Evolutionary conservation across 2,329 filamentous ascomycete genomes (phyloP).

Genomic region (Grosmannia clavigera): DNA sequence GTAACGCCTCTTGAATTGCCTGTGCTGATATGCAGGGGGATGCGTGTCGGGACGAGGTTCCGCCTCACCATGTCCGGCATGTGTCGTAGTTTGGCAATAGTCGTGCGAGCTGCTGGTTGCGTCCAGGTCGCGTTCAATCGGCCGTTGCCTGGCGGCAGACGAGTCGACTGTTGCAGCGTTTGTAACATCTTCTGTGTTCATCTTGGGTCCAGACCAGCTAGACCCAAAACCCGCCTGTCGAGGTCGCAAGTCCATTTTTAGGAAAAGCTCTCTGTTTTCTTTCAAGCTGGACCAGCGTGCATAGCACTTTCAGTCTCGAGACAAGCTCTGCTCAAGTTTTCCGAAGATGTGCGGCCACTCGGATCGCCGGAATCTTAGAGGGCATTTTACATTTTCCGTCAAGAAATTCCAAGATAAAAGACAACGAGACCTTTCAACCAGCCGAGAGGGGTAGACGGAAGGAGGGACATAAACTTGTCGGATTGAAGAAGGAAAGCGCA

Average conservation of each 20-base stretch:
- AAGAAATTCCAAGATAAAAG: neutral
- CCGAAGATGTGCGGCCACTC: slow-evolving; percentile 1
- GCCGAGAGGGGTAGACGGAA: neutral
- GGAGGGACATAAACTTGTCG: neutral
- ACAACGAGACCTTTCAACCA: neutral
- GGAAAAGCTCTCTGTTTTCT: neutral
- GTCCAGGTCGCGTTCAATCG: neutral
- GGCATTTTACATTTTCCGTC: neutral
- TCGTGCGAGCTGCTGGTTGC: neutral
- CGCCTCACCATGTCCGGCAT: neutral
- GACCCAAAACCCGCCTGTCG: neutral
- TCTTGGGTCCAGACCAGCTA: slow-evolving; percentile 5
- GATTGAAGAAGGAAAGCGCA: too few species aligned
- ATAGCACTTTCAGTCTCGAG: neutral
- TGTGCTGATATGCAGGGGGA: slow-evolving; percentile 10
- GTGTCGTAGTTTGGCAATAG: neutral
- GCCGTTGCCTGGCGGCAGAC: neutral
- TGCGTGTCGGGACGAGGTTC: neutral
- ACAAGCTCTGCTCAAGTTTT: neutral
- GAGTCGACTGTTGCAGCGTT: neutral
- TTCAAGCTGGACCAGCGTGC: neutral
- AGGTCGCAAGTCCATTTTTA: slow-evolving; percentile 6
- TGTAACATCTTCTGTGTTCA: neutral
- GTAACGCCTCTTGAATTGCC: slow-evolving; percentile 33
- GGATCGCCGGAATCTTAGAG: neutral